Base-by-base conservation (phyloP, 768 basidiomycete species). In the Pleurotus citrinopileatus region DNA sequence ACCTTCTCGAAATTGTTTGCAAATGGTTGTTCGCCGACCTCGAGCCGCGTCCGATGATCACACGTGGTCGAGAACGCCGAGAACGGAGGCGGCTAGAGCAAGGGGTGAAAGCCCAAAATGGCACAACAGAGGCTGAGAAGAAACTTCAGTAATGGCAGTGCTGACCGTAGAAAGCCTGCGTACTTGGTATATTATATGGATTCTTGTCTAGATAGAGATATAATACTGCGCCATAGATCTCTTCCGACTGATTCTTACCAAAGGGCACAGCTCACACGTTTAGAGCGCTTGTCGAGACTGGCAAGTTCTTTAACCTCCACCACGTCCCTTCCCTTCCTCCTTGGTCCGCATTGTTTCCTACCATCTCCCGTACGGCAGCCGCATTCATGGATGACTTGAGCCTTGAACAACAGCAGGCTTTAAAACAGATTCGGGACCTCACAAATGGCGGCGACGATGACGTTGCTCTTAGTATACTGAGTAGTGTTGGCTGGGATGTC, bases 21-120 rank as follows among this genome's bases (percentile, higher is more conserved):
- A 98, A 98, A 69, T 72, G 77, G 44, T 67, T 95, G 25, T 96
- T 98, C 67, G 94, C 94, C 9, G 84, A 91, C 61, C 74, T 96
- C 17, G 87, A 92, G 63, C 94, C 94, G 2, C 91, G 88, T 65
- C 70, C 77, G 40, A 83, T 98, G 79, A 77, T 98, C 45, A 93
- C 90, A 0, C 80, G 86, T 3, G 94, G 94, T 3, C 74, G 89
- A 40, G 91, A 94, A 62, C 77, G 94, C 26, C 73, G 90, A 56
- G 91, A 91, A 68, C 72, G 70, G 64, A 72, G 86, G 53, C 72
- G 81, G 46, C 70, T 62, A 48, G 73, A 72, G 64, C 75, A 78
- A 56, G 67, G 56, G 60, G 55, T 51, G 26, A 57, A 57, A 55
- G 15, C 52, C 42, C 56, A 32, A 64, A 59, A 32, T 45, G 52